phyloP scores from a whole-genome alignment of 768 basidiomycete genomes.

The Lactifluus echinatus region DNA sequence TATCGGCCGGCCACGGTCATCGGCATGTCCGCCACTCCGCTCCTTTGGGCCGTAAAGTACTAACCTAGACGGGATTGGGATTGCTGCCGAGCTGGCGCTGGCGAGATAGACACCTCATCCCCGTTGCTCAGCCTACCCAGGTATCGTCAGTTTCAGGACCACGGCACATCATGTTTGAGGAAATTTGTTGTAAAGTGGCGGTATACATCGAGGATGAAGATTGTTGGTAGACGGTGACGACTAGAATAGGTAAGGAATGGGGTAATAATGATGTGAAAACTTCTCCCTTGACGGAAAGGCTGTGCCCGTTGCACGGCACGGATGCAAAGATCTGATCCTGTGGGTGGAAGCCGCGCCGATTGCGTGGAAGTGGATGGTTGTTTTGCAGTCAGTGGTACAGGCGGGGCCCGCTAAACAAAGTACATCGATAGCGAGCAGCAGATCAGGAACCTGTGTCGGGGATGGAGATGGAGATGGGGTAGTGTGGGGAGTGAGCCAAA shows the following conservation, averaged over 20 bases:
- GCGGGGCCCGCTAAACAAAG: no score
- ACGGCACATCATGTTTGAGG: background rate
- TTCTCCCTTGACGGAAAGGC: background rate
- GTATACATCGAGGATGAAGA: background rate
- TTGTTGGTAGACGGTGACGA: no score
- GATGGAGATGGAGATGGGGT: background rate
- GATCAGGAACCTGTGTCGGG: no score
- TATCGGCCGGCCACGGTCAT: background rate
- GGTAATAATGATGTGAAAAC: conserved; percentile 6
- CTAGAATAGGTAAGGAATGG: no score
- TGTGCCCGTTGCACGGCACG: background rate
- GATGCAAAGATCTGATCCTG: background rate
- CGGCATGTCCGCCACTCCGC: no score
- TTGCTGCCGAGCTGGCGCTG: background rate
- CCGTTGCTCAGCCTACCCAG: no score
- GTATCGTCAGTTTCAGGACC: background rate
- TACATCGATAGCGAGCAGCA: no score
- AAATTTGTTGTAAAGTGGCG: background rate
- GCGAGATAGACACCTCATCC: background rate
- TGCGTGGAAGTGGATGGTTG: background rate
- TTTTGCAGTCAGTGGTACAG: no score
- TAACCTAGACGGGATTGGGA: background rate
- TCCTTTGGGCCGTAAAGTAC: background rate
- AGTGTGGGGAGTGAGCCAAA: no score
- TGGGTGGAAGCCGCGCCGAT: background rate